phyloP scores from a whole-genome alignment of 139 green algal species.

The Yamagishiella unicocca region DNA sequence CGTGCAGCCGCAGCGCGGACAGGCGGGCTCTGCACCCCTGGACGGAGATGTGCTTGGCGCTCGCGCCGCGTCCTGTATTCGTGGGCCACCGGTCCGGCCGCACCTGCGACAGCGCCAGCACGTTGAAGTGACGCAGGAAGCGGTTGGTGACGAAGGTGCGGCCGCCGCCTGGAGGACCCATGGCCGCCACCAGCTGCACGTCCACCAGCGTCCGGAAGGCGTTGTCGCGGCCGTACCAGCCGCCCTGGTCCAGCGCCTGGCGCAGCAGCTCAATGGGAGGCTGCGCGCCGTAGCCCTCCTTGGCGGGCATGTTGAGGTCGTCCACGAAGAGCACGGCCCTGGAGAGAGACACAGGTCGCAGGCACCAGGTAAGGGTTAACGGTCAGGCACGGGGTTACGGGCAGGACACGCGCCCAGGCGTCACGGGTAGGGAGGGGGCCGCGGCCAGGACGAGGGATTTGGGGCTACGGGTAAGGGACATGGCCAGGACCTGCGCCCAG shows the following conservation, averaged over 20 bases:
- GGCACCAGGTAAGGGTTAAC: background rate
- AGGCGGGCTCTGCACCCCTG: no score
- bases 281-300: slow-evolving; percentile 82
- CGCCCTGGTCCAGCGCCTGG: slow-evolving; percentile 75
- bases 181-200: slow-evolving; percentile 80
- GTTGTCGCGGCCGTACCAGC: slow-evolving; percentile 81
- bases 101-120: slow-evolving; percentile 72
- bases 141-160: slow-evolving; percentile 79
- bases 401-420: no score
- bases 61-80: no score
- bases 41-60: no score
- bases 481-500: no score
- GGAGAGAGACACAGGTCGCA: no score
- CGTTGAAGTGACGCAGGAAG: slow-evolving; percentile 82
- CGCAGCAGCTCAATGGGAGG: slow-evolving; percentile 84
- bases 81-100: no score
- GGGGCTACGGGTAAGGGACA: no score
- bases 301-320: slow-evolving; percentile 87
- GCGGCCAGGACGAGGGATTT: no score
- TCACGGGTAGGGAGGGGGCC: no score
- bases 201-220: slow-evolving; percentile 73
- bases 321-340: slow-evolving; percentile 78
- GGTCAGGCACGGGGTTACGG: no score
- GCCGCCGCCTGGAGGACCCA: slow-evolving; percentile 81
- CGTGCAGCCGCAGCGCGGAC: no score